Conservation (phyloP, 495 filamentous ascomycete genomes). For the Saxophila tyrrhenica region DNA sequence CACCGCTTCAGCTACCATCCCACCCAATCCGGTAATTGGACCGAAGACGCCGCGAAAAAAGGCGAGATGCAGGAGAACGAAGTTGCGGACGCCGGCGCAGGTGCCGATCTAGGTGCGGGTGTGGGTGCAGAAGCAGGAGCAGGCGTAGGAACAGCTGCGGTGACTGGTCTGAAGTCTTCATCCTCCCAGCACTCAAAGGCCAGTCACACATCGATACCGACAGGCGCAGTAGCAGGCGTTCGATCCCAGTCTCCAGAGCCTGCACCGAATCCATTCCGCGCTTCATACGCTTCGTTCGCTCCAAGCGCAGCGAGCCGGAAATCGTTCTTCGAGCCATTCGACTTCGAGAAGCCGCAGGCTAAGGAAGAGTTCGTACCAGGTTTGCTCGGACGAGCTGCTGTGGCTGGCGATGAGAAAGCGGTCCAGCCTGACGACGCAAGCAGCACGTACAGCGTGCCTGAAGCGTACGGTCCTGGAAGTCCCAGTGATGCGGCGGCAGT, state of each 20-base stretch:
- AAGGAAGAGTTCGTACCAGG: neutral
- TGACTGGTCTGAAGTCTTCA: too few relatives aligned
- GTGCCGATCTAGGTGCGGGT: neutral
- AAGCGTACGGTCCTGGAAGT: neutral
- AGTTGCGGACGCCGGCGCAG: neutral
- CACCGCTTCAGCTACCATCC: neutral
- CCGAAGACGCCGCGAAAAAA: neutral
- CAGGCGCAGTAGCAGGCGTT: neutral
- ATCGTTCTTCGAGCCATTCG: conserved; percentile 6
- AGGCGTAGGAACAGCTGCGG: neutral
- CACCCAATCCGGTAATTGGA: neutral
- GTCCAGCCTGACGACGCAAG: neutral
- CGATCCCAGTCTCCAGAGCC: neutral
- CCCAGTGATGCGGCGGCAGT: neutral
- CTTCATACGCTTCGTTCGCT: neutral
- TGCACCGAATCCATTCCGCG: neutral
- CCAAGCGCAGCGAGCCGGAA: neutral
- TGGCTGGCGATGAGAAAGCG: neutral
- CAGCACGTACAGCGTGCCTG: neutral
- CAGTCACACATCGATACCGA: neutral
- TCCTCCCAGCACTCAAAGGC: too few relatives aligned
- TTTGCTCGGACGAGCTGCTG: neutral
- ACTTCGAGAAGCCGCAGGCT: conserved; percentile 9
- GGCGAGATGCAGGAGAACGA: neutral
- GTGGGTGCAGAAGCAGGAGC: neutral